Evolutionary conservation across 768 basidiomycete species (phyloP).

Genomic region (Baorangia bicolor): DNA sequence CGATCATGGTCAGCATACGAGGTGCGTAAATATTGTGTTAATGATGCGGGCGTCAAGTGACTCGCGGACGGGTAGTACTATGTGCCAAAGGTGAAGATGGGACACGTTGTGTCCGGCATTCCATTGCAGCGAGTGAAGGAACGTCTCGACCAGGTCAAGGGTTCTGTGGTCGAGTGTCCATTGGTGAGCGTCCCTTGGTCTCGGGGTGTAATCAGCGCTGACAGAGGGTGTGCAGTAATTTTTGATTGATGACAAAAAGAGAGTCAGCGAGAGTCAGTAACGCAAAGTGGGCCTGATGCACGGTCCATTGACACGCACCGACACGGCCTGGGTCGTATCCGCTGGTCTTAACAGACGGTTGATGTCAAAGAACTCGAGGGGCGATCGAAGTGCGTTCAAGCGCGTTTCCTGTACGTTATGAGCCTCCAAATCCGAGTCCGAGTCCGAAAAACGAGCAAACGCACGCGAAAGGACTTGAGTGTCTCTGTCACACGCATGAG

Average conservation of each 20-base stretch:
- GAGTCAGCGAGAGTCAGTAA: too few species aligned
- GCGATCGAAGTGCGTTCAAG: too few species aligned
- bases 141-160: slow-evolving; percentile 65
- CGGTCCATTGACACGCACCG: too few species aligned
- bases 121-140: slow-evolving; percentile 70
- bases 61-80: slow-evolving; percentile 50
- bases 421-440: too few species aligned
- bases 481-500: too few species aligned
- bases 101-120: slow-evolving; percentile 76
- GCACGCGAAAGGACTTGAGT: too few species aligned
- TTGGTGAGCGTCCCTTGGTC: slow-evolving; percentile 44
- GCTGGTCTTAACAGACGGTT: too few species aligned
- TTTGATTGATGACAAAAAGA: slow-evolving; percentile 79
- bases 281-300: too few species aligned
- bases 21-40: slow-evolving; percentile 42
- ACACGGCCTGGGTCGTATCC: too few species aligned
- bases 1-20: slow-evolving; percentile 78
- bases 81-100: slow-evolving; percentile 72
- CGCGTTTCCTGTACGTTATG: too few species aligned
- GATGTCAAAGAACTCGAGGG: too few species aligned
- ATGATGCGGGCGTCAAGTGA: not conserved
- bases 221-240: slow-evolving; percentile 57
- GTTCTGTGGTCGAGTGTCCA: slow-evolving; percentile 74
- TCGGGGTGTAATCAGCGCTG: slow-evolving; percentile 2
- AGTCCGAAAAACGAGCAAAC: too few species aligned